Conservation (phyloP, 176 grass and related monocot species). For the Carex kokanica region DNA sequence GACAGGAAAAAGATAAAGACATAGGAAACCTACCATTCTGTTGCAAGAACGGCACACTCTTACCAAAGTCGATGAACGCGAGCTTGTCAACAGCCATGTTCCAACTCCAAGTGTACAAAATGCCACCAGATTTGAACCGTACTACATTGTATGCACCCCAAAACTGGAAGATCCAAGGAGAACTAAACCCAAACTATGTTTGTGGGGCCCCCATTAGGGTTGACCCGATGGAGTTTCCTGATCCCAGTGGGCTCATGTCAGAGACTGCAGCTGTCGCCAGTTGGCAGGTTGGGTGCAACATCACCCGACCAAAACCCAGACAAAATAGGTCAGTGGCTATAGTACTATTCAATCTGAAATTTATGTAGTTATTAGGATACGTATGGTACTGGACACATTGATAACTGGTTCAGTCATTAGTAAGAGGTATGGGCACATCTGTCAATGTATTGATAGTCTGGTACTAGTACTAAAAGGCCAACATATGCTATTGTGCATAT, state of each 20-base stretch:
- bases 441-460: not conserved
- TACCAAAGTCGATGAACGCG: slow-evolving; percentile 61
- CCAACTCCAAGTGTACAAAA: slow-evolving; percentile 78
- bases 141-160: slow-evolving; percentile 67
- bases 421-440: not conserved
- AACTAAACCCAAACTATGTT: slow-evolving; percentile 60
- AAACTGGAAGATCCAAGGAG: slow-evolving; percentile 74
- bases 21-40: slow-evolving; percentile 81
- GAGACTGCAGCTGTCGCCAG: slow-evolving; percentile 56
- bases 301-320: slow-evolving; percentile 51
- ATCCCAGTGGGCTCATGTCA: slow-evolving; percentile 66
- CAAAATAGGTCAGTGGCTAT: slow-evolving; percentile 9
- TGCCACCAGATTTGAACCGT: slow-evolving; percentile 87
- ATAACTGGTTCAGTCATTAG: not conserved
- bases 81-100: slow-evolving; percentile 66
- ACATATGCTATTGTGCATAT: not conserved
- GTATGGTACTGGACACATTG: not conserved
- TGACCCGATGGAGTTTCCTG: slow-evolving; percentile 70
- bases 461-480: not conserved
- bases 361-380: not conserved
- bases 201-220: slow-evolving; percentile 67
- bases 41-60: slow-evolving; percentile 91
- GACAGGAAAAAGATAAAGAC: slow-evolving; percentile 55
- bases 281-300: slow-evolving; percentile 92
- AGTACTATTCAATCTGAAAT: not conserved